phyloP scores from a whole-genome alignment of 2,329 filamentous ascomycete species.

The Stachybotrys chartarum region DNA sequence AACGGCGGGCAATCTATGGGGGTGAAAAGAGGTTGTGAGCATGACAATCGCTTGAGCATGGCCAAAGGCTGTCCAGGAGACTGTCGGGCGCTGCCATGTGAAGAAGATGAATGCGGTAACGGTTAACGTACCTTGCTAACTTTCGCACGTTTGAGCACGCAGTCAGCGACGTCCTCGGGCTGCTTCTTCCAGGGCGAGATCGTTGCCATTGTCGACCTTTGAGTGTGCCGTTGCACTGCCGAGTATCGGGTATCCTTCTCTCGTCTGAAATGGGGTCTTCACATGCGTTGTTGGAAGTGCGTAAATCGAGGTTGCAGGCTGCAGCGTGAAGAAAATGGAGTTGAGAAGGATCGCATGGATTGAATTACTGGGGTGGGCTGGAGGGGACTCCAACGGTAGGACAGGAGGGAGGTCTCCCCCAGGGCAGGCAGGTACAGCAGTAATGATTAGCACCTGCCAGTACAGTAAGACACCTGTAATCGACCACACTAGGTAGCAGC shows the following conservation, averaged over 20 bases:
- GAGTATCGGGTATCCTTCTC: not conserved
- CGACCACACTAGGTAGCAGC: too few species aligned
- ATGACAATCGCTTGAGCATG: not conserved
- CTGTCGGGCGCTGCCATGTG: not conserved
- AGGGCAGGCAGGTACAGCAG: not conserved
- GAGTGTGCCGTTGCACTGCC: not conserved
- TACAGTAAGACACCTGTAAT: too few species aligned
- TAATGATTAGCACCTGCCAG: too few species aligned
- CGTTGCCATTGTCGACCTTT: constrained; percentile 32
- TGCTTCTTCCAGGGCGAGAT: constrained; percentile 56
- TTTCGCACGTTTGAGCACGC: constrained; percentile 65
- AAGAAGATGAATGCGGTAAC: not conserved
- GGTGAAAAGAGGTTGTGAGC: constrained; percentile 2
- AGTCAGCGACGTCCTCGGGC: constrained; percentile 58
- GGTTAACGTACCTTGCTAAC: constrained; percentile 60
- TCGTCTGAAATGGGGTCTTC: not conserved
- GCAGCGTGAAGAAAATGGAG: not conserved
- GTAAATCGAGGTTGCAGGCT: not conserved
- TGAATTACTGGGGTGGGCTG: not conserved
- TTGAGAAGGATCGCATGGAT: not conserved
- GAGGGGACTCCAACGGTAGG: not conserved
- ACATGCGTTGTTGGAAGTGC: not conserved
- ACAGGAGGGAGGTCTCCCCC: not conserved
- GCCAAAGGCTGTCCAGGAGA: not conserved
- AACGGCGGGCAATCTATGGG: constrained; percentile 76